phyloP scores from a whole-genome alignment of 148 eudicot species.

The Fagopyrum homotropicum region DNA sequence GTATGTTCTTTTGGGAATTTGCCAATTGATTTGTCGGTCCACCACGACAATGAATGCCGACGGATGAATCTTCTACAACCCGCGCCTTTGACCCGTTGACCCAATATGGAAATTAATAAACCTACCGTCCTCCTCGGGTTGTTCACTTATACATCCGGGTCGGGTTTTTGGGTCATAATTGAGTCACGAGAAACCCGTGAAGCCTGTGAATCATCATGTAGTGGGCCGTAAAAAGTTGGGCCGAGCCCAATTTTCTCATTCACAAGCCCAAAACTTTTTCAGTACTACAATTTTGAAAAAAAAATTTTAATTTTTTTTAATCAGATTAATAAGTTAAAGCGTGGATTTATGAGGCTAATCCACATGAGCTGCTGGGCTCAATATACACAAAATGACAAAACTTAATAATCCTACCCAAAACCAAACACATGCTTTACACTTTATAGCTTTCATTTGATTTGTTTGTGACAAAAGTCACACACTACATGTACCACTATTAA shows the following conservation, averaged over 20 bases:
- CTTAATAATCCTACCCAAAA: background rate
- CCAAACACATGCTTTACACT: background rate
- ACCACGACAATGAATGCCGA: background rate
- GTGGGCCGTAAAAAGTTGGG: too few species aligned
- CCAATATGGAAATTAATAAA: background rate
- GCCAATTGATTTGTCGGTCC: slow-evolving; percentile 1
- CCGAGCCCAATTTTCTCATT: too few species aligned
- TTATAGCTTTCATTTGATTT: background rate
- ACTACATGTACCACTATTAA: background rate
- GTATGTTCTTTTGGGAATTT: background rate
- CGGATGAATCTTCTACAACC: background rate
- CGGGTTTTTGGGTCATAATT: background rate
- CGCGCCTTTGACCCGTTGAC: slow-evolving; percentile 4
- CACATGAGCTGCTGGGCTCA: background rate
- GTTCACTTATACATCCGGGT: background rate
- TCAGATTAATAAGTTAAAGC: background rate
- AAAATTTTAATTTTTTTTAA: too few species aligned
- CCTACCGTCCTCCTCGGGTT: background rate
- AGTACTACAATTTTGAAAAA: background rate
- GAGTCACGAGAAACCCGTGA: too few species aligned
- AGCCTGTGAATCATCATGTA: too few species aligned
- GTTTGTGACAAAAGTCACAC: background rate
- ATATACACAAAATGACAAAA: too few species aligned
- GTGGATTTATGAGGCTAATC: background rate
- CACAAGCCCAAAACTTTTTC: background rate